Base-by-base conservation (phyloP, 345 rosid species). In the Corchorus olitorius region DNA sequence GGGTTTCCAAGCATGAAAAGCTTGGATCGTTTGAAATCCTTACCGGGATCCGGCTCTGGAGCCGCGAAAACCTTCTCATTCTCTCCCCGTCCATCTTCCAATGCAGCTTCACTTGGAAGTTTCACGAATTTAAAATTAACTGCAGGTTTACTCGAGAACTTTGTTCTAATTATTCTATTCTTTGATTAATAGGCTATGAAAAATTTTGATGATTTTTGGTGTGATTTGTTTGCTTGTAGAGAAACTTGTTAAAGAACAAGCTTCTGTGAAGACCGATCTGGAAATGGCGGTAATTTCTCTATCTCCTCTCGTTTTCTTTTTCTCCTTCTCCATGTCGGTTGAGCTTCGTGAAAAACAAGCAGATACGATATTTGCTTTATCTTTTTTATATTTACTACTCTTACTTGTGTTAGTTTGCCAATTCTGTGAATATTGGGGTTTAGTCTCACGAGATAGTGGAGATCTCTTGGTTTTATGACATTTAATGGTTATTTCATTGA, bases 231-330 rank as follows among this genome's bases (percentile, higher is more conserved):
- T 77, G 76, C 73, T 76, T 77, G 56, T 83, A 96, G 99, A 92
- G 81, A 93, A 92, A 77, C 65, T 93, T 88, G 90, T 93, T 80
- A 92, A 93, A 76, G 98, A 93, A 76, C 99, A 96, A 78, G 97
- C 95, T 43, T 82, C 99, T 2, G 90, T 89, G 82, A 92, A 88
- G 80, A 84, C 90, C 3, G 94, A 92, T 75, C 93, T 96, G 53
- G 99, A 93, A 74, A 70, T 92, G 90, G 97, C 97, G 93, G 97
- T 96, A 89, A 1, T 62, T 10, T 73, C 62, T 37, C 43, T 59
- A 45, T 52, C n/a, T 55, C 58, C 53, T 78, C 70, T 55, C 17
- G 46, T 6, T 1, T 9, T 6, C 11, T 33, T 0, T 15, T 16
- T 43, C 15, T 39, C 12, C 11, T 17, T 46, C 33, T 68, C 1